Evolutionary conservation across 2,329 filamentous ascomycete species (phyloP), one percentile per base, ranked within the genome.

Genomic region (Zasmidium angulare): DNA sequence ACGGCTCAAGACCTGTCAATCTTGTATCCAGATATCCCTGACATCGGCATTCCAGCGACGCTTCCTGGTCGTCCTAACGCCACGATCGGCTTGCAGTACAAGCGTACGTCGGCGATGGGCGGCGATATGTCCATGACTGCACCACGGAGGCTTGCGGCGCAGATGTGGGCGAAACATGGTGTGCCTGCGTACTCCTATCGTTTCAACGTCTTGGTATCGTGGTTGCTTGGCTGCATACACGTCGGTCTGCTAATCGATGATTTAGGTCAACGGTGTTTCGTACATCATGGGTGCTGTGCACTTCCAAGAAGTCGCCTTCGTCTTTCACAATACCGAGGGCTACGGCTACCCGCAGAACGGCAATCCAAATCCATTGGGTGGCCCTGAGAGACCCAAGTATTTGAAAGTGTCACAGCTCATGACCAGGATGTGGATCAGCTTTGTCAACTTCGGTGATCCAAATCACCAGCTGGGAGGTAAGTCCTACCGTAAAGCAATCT

Each of bases 301-400:
- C 63, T 79, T 79, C 68, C 71, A 80, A 57, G 82, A 84, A 68
- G 79, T 84, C 0, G 75, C 78, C 0, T 84, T 83, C 61, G 82
- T 85, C 6, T 82, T 86, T 53, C 69, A 82, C 63, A 85, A 86
- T 62, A 69, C 77, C 6, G 61, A 75, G 3, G 83, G 82, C 1
- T 53, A 59, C 7, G 63, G 63, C 6, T 65, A 63, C 24, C 58
- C 55, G n/a, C 63, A 63, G 19, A 63, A 61, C 31, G 62, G 59
- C 2, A 61, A 60, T 31, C 64, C 68, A 24, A 66, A 70, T 46
- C 61, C 68, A 1, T 14, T 68, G 2, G 64, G 66, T 10, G 68
- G 68, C 3, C 40, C 52, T 1, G 58, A 65, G 11, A 55, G 66
- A 19, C 67, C 76, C 53, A 76, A 74, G 1, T 81, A 77, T 59